phyloP scores from a whole-genome alignment of 768 basidiomycete genomes.

The Gymnopilus junonius region DNA sequence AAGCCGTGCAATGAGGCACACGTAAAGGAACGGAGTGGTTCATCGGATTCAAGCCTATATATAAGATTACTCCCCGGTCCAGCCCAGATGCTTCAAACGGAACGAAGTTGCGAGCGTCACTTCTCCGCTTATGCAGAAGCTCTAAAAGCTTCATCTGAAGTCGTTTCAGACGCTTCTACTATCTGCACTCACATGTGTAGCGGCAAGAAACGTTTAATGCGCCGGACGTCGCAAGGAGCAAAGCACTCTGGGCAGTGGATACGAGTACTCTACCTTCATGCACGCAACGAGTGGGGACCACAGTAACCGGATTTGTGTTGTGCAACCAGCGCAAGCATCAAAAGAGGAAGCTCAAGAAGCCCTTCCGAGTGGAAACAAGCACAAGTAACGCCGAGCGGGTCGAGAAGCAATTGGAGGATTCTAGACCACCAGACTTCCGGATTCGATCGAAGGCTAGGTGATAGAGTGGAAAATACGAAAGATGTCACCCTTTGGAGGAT shows the following conservation, averaged over 20 bases:
- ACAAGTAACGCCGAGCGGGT: slow-evolving; percentile 1
- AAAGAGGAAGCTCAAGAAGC: neutral
- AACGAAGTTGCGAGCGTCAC: neutral
- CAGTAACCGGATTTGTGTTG: neutral
- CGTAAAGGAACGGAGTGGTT: neutral
- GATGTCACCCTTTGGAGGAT: too few relatives aligned
- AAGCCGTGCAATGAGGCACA: neutral
- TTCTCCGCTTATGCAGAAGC: neutral
- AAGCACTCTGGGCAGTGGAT: too few relatives aligned
- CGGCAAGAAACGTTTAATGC: too few relatives aligned
- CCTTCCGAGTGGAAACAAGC: neutral
- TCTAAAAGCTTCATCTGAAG: too few relatives aligned
- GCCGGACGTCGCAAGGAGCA: too few relatives aligned
- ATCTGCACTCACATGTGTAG: too few relatives aligned
- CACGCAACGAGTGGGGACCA: neutral
- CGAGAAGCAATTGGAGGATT: slow-evolving; percentile 5
- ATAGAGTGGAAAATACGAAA: neutral
- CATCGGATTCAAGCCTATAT: neutral
- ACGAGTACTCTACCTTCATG: too few relatives aligned
- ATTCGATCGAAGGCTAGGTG: neutral
- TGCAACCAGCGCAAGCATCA: neutral
- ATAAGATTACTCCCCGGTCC: neutral
- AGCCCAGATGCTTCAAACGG: neutral
- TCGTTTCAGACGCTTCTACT: too few relatives aligned
- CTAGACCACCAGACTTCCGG: neutral